These are phyloP conservation scores for Fusarium nelsonii DNA, from an alignment of 2,329 filamentous ascomycete species.

Conservation along the genomic window DNA sequence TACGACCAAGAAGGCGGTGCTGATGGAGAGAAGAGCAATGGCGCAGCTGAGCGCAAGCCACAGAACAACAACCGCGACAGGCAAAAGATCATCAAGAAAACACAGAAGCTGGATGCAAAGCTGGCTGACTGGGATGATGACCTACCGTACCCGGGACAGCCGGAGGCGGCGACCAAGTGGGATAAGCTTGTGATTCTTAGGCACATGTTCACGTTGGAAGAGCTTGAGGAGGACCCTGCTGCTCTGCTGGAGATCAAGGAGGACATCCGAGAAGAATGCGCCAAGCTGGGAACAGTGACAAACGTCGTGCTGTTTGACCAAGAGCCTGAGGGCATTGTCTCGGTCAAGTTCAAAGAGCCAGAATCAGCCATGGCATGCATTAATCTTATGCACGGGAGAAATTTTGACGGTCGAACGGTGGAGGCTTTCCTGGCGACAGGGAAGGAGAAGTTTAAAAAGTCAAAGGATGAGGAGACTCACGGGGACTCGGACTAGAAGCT, in stretches of 20 bases:
- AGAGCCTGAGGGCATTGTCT: slow-evolving; percentile 86
- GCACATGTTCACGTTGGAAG: slow-evolving; percentile 90
- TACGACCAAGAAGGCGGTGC: slow-evolving; percentile 63
- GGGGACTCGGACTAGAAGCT: slow-evolving; percentile 52
- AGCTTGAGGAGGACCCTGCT: slow-evolving; percentile 86
- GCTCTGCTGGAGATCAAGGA: slow-evolving; percentile 92
- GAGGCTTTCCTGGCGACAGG: slow-evolving; percentile 79
- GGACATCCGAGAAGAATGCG: slow-evolving; percentile 90
- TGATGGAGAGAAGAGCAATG: slow-evolving; percentile 36
- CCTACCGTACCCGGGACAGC: slow-evolving; percentile 66
- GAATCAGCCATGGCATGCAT: slow-evolving; percentile 81
- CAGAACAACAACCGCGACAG: slow-evolving; percentile 75
- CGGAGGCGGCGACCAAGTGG: slow-evolving; percentile 65
- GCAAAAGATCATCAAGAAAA: slow-evolving; percentile 90
- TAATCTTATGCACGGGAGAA: slow-evolving; percentile 81
- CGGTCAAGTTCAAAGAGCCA: slow-evolving; percentile 81
- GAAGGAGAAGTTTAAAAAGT: slow-evolving; percentile 79
- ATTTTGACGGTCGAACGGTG: slow-evolving; percentile 79
- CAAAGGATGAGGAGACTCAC: slow-evolving; percentile 66
- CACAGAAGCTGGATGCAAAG: slow-evolving; percentile 90
- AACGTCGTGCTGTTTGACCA: slow-evolving; percentile 92
- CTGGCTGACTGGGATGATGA: slow-evolving; percentile 97
- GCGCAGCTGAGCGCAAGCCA: slow-evolving; percentile 56
- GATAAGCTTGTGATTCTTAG: slow-evolving; percentile 89
- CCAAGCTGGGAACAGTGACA: slow-evolving; percentile 86